A percentile compares a stretch with the other conserved stretches of the same genome.
phyloP scores from a whole-genome alignment of 2,329 filamentous ascomycete species.

The Penicillium sp. region DNA sequence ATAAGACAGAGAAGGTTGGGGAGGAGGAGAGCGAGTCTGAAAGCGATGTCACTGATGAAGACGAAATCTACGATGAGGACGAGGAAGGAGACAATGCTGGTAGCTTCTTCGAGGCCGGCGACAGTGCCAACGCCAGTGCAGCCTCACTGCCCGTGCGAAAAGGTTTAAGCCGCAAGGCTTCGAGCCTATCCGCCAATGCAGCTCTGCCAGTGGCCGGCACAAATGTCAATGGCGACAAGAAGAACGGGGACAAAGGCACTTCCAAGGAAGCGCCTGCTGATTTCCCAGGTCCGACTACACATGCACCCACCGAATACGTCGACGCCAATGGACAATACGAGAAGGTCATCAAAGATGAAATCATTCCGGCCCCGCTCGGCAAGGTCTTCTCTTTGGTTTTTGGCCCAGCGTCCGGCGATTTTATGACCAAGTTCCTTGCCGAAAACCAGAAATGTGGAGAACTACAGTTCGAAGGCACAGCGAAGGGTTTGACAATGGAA shows the following conservation, averaged over 20 bases:
- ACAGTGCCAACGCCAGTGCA: conserved; percentile 56
- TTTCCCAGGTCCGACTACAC: conserved; percentile 79
- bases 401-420: conserved; percentile 71
- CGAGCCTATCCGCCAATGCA: conserved; percentile 46
- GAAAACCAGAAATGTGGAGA: conserved; percentile 87
- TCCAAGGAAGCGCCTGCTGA: conserved; percentile 50
- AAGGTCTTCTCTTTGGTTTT: conserved; percentile 90
- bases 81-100: conserved; percentile 56
- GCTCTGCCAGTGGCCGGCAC: conserved; percentile 40
- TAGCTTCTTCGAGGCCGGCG: conserved; percentile 56
- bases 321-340: conserved; percentile 80
- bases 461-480: conserved; percentile 78
- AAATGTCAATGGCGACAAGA: conserved; percentile 35
- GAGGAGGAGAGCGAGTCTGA: conserved; percentile 69
- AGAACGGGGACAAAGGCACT: conserved; percentile 49
- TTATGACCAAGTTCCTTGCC: conserved; percentile 82
- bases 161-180: conserved; percentile 67
- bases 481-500: conserved; percentile 71
- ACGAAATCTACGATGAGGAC: conserved; percentile 56
- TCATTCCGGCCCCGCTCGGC: conserved; percentile 81
- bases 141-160: conserved; percentile 44
- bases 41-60: conserved; percentile 72
- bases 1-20: conserved; percentile 78
- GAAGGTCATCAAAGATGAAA: conserved; percentile 77
- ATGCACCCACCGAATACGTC: conserved; percentile 80